Percentiles rank a stretch among this genome's conserved stretches.
Conservation (phyloP, 2,329 filamentous ascomycete species). For the Periconia sp. region DNA sequence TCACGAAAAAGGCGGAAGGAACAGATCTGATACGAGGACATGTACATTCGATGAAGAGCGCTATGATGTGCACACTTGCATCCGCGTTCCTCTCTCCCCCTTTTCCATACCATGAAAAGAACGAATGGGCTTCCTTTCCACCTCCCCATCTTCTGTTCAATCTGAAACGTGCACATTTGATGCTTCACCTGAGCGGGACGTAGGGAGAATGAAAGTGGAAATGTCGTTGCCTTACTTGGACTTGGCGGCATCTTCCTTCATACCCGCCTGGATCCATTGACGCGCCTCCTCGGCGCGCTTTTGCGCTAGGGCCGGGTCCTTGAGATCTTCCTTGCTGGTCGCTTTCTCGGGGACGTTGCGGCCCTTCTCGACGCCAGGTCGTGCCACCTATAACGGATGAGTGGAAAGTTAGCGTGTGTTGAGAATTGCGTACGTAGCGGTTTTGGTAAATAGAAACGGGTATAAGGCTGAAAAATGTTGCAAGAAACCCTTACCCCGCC, state of each 20-base stretch:
- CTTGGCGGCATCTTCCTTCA: constrained; percentile 61
- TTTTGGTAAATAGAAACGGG: not conserved
- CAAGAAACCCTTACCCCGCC: not conserved
- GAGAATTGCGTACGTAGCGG: not conserved
- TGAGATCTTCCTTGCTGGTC: constrained; percentile 60
- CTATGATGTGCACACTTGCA: too few species aligned
- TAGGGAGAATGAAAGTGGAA: not conserved
- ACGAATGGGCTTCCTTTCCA: too few species aligned
- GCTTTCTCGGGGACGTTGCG: constrained; percentile 70
- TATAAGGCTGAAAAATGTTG: not conserved
- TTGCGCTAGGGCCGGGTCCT: constrained; percentile 61
- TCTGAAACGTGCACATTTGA: too few species aligned
- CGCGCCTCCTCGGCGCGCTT: constrained; percentile 54
- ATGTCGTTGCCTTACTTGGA: constrained; percentile 25
- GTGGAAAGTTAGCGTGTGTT: not conserved
- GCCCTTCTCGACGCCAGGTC: constrained; percentile 75
- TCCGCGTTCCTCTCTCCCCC: too few species aligned
- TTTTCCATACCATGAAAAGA: too few species aligned
- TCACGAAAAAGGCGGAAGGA: too few species aligned
- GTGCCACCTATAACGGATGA: constrained; percentile 46
- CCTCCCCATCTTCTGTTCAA: too few species aligned
- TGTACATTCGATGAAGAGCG: too few species aligned
- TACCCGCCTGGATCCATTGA: constrained; percentile 68
- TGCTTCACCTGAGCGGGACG: too few species aligned
- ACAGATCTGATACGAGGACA: too few species aligned